These are phyloP conservation scores for Apiospora koreana DNA, from an alignment of 2,329 filamentous ascomycete genomes.

Conservation along the genomic window DNA sequence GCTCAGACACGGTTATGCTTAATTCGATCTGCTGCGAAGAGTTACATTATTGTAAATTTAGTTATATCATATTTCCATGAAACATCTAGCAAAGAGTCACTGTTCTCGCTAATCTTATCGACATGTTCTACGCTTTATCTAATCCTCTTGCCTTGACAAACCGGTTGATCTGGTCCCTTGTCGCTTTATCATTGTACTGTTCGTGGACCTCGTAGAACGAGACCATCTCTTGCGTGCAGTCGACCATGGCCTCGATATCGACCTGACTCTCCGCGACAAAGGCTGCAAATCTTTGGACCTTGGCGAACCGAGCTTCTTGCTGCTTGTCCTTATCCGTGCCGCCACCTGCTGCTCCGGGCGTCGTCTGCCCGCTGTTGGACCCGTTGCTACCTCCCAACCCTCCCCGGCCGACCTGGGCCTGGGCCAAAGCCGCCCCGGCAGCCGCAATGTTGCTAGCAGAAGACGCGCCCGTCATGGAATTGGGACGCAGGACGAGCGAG, in stretches of 20 bases:
- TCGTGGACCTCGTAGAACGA: slow-evolving; percentile 78
- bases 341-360: slow-evolving; percentile 22
- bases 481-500: slow-evolving; percentile 76
- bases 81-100: no score
- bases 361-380: slow-evolving; percentile 25
- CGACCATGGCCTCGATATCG: slow-evolving; percentile 81
- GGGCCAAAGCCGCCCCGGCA: slow-evolving; percentile 49
- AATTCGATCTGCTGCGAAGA: no score
- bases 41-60: no score
- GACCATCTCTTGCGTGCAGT: slow-evolving; percentile 89
- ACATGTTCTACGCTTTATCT: slow-evolving; percentile 41
- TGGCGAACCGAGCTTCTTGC: slow-evolving; percentile 59
- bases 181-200: slow-evolving; percentile 61
- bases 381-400: slow-evolving; percentile 17
- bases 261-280: slow-evolving; percentile 88
- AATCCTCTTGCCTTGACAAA: slow-evolving; percentile 60
- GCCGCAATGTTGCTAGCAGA: slow-evolving; percentile 49
- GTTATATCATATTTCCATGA: no score
- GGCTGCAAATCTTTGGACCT: slow-evolving; percentile 66
- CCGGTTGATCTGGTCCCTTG: slow-evolving; percentile 58
- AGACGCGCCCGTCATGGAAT: slow-evolving; percentile 27
- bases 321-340: slow-evolving; percentile 45
- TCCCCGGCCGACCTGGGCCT: slow-evolving; percentile 45
- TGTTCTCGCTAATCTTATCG: no score
- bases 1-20: no score